Evolutionary conservation across 176 grass and related monocot genomes (phyloP), one percentile per base, ranked within the genome.

Genomic region (Carex parvula): DNA sequence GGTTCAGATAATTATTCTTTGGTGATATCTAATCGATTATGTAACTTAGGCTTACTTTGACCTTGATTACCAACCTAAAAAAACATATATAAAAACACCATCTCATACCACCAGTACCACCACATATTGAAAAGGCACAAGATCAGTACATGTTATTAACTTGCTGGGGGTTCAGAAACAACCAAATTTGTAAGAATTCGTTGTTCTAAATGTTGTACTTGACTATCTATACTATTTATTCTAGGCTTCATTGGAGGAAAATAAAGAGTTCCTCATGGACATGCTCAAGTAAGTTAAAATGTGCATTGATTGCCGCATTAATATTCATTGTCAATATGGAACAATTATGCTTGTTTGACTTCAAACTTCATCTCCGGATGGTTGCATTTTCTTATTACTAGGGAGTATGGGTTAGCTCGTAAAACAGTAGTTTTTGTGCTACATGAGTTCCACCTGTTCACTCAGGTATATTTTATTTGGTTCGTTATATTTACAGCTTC

Each of bases 221-320:
- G 22, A 56, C 50, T 20, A 75, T 17, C 74, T 32, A 22, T 58
- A 70, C 20, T 89, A 20, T 58, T 88, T 37, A 84, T 75, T 80
- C 60, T 89, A 98, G 95, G 95, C 91, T 83, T 98, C 95, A 90
- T 95, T 92, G 7, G 95, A 98, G 86, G 95, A 95, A 80, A 98
- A 98, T 68, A 91, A 85, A 16, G 88, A 94, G 74, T 98, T 98
- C 88, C 89, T 94, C 74, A 90, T 95, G 84, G 92, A 95, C 82
- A 95, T 95, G 83, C 76, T 98, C 77, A 87, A 81, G 95, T 95
- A 60, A 88, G 89, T 69, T 3, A 52, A 82, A 70, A 50, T 9
- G 50, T 26, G 68, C 72, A 55, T 84, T 35, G 37, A 60, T 60
- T 39, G 3, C 56, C 2, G 15, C 35, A 33, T 60, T 67, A 20